Percentiles rank a stretch among this genome's conserved stretches.
phyloP scores from a whole-genome alignment of 2,329 filamentous ascomycete species.

The Mycosphaerella sp. region DNA sequence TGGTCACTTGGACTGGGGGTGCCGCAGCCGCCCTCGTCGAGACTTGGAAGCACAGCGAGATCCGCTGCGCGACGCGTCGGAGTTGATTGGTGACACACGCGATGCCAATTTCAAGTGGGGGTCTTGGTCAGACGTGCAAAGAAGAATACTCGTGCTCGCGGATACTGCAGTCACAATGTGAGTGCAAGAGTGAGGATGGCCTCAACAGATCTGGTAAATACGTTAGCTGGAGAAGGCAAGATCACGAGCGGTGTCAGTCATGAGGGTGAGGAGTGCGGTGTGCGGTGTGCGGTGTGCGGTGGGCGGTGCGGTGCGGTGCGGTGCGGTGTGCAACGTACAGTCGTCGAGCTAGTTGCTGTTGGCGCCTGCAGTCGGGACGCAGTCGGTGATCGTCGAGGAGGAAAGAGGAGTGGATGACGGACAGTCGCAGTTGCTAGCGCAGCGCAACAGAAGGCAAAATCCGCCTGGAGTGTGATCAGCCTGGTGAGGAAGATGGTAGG shows the following conservation, averaged over 20 bases:
- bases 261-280: background rate
- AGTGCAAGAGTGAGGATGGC: background rate
- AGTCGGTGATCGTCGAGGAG: background rate
- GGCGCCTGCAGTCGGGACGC: background rate
- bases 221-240: slow-evolving; percentile 6
- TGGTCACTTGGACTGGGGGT: background rate
- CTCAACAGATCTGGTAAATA: slow-evolving; percentile 2
- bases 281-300: background rate
- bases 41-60: background rate
- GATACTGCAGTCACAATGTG: background rate
- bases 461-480: background rate
- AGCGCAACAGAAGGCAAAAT: slow-evolving; percentile 7
- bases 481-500: background rate
- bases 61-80: background rate
- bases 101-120: background rate
- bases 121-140: background rate
- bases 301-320: too few relatives aligned
- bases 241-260: background rate
- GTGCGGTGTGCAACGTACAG: background rate
- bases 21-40: background rate
- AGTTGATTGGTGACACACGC: background rate
- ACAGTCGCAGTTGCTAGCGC: slow-evolving; percentile 12
- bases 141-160: background rate
- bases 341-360: background rate
- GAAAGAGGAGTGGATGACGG: background rate